phyloP scores from a whole-genome alignment of 805 yeast species.

The Maudiozyma serrabonitensis region DNA sequence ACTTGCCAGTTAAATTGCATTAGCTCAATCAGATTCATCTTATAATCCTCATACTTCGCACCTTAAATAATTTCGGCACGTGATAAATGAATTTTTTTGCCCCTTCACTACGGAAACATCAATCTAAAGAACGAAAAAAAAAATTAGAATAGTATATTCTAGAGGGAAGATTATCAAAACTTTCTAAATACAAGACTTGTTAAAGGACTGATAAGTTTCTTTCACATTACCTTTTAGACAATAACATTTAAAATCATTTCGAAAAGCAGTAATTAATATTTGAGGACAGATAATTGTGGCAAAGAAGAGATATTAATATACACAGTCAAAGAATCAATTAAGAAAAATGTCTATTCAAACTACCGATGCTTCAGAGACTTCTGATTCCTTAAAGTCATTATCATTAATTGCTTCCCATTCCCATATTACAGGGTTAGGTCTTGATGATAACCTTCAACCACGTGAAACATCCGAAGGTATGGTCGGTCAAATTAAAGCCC shows the following conservation, averaged over 20 bases:
- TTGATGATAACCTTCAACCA: constrained; percentile 84
- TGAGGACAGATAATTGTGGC: too few species aligned
- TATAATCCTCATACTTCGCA: not conserved
- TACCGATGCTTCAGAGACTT: constrained; percentile 28
- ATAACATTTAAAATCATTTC: too few species aligned
- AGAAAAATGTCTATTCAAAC: constrained; percentile 34
- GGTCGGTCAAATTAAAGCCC: constrained; percentile 94
- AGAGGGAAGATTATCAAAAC: too few species aligned
- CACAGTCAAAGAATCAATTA: too few species aligned
- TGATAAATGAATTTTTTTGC: not conserved
- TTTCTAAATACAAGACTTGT: too few species aligned
- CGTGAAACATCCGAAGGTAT: constrained; percentile 79
- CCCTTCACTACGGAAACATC: not conserved
- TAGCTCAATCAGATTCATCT: too few species aligned
- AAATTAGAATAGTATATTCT: not conserved
- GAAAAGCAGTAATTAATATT: too few species aligned
- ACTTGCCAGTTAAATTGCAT: too few species aligned
- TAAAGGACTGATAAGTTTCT: too few species aligned
- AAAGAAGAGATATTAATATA: too few species aligned
- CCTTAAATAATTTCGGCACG: not conserved
- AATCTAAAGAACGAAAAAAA: not conserved
- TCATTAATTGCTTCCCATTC: constrained; percentile 95
- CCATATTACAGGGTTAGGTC: constrained; percentile 93
- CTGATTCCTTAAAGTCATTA: constrained; percentile 47
- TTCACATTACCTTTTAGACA: too few species aligned